Evolutionary conservation across 768 basidiomycete species (phyloP).

Genomic region (Lactifluus volemus): DNA sequence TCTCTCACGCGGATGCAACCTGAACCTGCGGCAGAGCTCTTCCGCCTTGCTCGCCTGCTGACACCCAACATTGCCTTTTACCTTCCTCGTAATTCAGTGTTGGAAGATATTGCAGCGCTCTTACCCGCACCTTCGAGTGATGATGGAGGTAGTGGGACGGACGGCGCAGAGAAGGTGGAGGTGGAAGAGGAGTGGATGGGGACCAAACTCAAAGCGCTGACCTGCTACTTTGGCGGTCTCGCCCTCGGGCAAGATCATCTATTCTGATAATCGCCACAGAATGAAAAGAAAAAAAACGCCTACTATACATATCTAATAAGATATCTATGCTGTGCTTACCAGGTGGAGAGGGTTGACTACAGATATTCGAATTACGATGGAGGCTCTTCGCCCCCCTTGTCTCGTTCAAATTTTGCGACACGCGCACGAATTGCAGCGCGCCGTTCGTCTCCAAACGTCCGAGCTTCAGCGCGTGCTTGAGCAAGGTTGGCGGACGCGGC

Average conservation of each 20-base stretch:
- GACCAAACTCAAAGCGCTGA: slow-evolving; percentile 84
- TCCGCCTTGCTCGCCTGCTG: slow-evolving; percentile 57
- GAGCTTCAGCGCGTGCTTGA: slow-evolving; percentile 49
- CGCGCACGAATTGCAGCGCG: slow-evolving; percentile 42
- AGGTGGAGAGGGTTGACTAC: background rate
- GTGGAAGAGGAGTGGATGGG: slow-evolving; percentile 98
- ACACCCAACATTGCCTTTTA: slow-evolving; percentile 85
- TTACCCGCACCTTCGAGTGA: slow-evolving; percentile 20
- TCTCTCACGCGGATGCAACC: slow-evolving; percentile 67
- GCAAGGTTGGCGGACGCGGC: slow-evolving; percentile 50
- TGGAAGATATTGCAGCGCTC: slow-evolving; percentile 63
- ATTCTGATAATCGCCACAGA: slow-evolving; percentile 29
- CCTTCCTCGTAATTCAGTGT: slow-evolving; percentile 70
- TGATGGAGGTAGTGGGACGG: background rate
- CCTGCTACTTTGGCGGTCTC: slow-evolving; percentile 89
- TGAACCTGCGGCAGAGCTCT: slow-evolving; percentile 76
- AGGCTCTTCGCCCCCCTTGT: background rate
- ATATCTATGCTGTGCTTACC: background rate
- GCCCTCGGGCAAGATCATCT: slow-evolving; percentile 56
- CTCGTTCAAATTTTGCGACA: slow-evolving; percentile 32
- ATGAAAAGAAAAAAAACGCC: background rate
- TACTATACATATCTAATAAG: background rate
- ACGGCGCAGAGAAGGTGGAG: slow-evolving; percentile 55
- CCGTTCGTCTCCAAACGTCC: slow-evolving; percentile 44
- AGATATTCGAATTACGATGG: background rate